Evolutionary conservation across 352 stramenopile genomes (phyloP), one percentile per base, ranked within the genome.

Genomic region (Thraustochytrium striatum): DNA sequence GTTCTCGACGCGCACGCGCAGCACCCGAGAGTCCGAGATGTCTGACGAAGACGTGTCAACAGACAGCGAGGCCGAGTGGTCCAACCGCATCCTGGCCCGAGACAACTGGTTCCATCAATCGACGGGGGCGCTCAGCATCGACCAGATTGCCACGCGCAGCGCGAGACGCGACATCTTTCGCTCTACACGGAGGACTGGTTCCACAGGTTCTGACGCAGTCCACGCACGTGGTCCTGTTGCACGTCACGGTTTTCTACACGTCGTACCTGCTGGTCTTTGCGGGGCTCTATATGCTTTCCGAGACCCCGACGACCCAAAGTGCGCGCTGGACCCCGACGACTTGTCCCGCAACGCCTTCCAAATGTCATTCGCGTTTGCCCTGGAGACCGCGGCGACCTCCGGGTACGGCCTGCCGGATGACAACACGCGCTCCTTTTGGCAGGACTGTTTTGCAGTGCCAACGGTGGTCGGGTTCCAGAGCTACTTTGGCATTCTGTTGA

Each of bases 101-200:
- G 70, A 80, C 30, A 52, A 80, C 5, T 59, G 38, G 41, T 80
- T 65, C 33, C 41, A 80, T 32, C 70, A 80, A 52, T 58, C 57
- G 19, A 58, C 70, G 0, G 70, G 70, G 7, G 50, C 79, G 21
- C 36, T 80, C 36, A 53, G 21, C 33, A 80, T 80, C 35, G 58
- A 80, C 11, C 70, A 80, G 41, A 35, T 79, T 25, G 70, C 1
- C 57, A 65, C 55, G 8, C 38, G 57, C 13, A 7, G 13, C 0
- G 19, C 32, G n/a, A 16, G 21, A 32, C 55, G 58, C 58, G 47
- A 82, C 1, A 44, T 84, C 59, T 55, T 70, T 44, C 36, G 8
- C 72, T 89, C 13, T 70, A 87, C 25, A 28, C 70, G 30, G 62
- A 85, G 44, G 85, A 91, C 82, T 89, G 85, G 85, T 91, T 89